These are phyloP conservation scores for Gossypium laxum DNA, from an alignment of 441 rosid genomes.

Conservation along the genomic window DNA sequence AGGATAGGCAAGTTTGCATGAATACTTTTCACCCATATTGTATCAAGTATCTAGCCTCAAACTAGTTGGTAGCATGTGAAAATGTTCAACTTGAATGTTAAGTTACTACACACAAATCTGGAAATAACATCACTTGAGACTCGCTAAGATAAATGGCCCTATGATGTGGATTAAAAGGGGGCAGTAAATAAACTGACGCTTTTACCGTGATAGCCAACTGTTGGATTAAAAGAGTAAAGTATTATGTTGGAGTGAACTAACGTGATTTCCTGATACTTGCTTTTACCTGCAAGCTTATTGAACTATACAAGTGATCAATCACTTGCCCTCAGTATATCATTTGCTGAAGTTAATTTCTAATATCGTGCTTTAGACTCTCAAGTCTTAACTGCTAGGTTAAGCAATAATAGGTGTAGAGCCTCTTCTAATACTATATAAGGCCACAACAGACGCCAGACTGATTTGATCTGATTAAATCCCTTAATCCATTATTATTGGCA, in stretches of 20 bases:
- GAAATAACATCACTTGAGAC: neutral
- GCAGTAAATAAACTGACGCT: neutral
- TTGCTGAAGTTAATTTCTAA: conserved; percentile 4
- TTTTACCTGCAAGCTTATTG: neutral
- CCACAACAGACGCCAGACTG: neutral
- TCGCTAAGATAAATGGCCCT: neutral
- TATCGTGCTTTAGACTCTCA: neutral
- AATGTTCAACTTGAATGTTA: neutral
- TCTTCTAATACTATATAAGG: neutral
- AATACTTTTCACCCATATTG: neutral
- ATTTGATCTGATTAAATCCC: conserved; percentile 1
- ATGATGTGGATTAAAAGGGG: neutral
- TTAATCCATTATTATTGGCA: neutral
- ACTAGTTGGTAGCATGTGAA: neutral
- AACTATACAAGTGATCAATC: conserved; percentile 1
- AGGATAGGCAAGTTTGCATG: neutral
- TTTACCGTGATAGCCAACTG: neutral
- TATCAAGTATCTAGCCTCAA: neutral
- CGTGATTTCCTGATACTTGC: neutral
- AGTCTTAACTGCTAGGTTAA: neutral
- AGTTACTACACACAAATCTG: neutral
- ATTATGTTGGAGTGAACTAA: neutral
- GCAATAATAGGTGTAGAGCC: neutral
- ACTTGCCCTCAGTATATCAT: neutral
- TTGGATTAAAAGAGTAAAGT: conserved; percentile 1